A percentile compares a stretch with the other conserved stretches of the same genome.
These are phyloP conservation scores for Penicillium digitatum DNA, from an alignment of 2,329 filamentous ascomycete species.

Conservation along the genomic window DNA sequence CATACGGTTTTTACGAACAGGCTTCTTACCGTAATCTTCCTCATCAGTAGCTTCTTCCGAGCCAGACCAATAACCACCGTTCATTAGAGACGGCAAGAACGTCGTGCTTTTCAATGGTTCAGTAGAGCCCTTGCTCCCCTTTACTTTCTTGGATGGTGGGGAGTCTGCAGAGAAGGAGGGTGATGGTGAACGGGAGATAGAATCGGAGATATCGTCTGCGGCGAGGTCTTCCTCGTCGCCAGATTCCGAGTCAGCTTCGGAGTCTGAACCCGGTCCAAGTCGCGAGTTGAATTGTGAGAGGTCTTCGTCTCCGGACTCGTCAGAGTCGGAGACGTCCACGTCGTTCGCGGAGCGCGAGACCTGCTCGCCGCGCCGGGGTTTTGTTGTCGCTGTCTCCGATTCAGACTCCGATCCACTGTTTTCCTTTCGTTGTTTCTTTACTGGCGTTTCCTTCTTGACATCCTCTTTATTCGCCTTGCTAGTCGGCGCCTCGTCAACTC, in stretches of 20 bases:
- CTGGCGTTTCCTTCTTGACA: constrained; percentile 8
- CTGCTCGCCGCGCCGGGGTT: constrained; percentile 4
- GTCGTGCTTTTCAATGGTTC: constrained; percentile 42
- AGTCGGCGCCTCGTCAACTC: constrained; percentile 27
- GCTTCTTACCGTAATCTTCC: constrained; percentile 29
- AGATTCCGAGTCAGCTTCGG: constrained; percentile 25
- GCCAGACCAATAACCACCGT: constrained; percentile 61
- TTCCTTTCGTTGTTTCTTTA: constrained; percentile 11
- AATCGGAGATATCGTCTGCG: constrained; percentile 30
- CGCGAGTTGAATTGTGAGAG: constrained; percentile 33
- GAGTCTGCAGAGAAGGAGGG: constrained; percentile 21
- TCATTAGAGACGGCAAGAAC: constrained; percentile 59
- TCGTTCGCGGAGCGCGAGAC: constrained; percentile 4
- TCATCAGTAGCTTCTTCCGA: constrained; percentile 54
- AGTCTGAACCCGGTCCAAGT: constrained; percentile 31
- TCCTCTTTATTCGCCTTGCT: constrained; percentile 15
- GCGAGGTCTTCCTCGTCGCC: constrained; percentile 24
- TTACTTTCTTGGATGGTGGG: constrained; percentile 26
- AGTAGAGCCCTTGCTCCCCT: constrained; percentile 16
- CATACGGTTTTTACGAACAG: constrained; percentile 56
- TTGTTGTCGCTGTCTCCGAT: constrained; percentile 7
- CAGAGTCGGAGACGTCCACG: constrained; percentile 24
- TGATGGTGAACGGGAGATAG: constrained; percentile 36
- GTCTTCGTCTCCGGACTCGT: constrained; percentile 28
- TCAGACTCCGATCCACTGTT: constrained; percentile 10